Conservation (phyloP, 1,139 yeast genomes). For the Spathaspora sp. region DNA sequence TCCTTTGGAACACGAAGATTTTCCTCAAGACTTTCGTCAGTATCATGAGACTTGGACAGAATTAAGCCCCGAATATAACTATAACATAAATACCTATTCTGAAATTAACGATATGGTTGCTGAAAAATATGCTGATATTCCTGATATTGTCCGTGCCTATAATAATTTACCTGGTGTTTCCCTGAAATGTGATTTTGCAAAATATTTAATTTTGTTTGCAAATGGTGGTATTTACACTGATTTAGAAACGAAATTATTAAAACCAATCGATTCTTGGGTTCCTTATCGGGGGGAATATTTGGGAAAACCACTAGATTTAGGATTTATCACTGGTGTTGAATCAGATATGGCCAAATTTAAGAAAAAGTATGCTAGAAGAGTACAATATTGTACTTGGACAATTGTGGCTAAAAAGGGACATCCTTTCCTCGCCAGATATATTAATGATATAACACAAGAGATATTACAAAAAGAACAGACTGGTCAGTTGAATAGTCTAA, state of each 20-base stretch:
- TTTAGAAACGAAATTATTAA: neutral
- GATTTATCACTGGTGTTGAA: neutral
- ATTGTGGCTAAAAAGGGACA: neutral
- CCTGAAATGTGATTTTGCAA: neutral
- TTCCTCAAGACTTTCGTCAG: neutral
- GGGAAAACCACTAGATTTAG: neutral
- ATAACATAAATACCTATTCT: neutral
- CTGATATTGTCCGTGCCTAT: neutral
- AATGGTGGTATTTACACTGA: neutral
- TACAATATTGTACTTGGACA: neutral
- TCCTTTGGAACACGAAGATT: neutral
- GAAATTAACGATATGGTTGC: neutral
- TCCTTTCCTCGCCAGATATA: neutral
- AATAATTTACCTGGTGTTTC: neutral
- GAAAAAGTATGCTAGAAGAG: neutral
- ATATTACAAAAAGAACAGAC: neutral
- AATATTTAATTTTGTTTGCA: neutral
- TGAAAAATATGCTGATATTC: neutral
- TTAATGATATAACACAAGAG: neutral
- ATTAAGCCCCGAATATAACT: neutral
- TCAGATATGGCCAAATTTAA: conserved; percentile 22
- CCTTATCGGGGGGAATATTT: neutral
- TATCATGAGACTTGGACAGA: neutral
- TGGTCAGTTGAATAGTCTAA: neutral
- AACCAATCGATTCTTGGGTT: neutral